Percentiles rank a stretch among this genome's conserved stretches.
phyloP scores from a whole-genome alignment of 2,329 filamentous ascomycete species.

The Colletotrichum gigasporum region DNA sequence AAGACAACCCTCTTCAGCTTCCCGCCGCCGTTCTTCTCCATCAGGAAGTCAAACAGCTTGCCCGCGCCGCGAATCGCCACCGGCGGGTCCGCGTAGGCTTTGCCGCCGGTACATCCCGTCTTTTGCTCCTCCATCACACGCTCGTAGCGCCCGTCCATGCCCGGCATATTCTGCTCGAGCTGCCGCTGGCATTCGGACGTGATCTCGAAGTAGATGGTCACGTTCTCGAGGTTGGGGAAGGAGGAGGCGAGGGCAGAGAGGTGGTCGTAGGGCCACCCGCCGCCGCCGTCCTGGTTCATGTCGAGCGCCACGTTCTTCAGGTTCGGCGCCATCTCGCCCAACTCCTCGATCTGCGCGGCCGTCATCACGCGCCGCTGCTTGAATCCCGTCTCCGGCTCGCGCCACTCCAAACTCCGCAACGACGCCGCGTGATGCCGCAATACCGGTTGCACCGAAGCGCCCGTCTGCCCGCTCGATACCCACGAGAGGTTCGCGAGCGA shows the following conservation, averaged over 20 bases:
- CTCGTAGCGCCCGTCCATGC: neutral
- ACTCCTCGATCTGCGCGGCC: neutral
- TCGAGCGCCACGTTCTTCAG: conserved; percentile 6
- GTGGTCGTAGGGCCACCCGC: conserved; percentile 7
- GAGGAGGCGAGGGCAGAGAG: conserved; percentile 7
- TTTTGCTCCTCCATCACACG: neutral
- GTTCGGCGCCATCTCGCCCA: conserved; percentile 4
- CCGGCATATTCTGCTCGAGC: neutral
- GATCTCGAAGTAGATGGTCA: conserved; percentile 17
- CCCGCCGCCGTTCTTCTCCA: neutral
- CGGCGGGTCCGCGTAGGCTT: neutral
- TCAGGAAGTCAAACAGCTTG: neutral
- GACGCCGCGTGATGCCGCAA: conserved; percentile 12
- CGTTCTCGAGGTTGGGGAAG: conserved; percentile 8
- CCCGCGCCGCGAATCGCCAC: neutral
- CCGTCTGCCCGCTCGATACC: neutral
- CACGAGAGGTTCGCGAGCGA: conserved; percentile 16
- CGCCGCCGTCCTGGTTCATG: conserved; percentile 14
- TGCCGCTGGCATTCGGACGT: conserved; percentile 15
- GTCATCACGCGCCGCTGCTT: neutral
- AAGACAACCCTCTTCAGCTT: neutral
- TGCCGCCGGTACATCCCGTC: neutral
- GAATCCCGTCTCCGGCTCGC: neutral
- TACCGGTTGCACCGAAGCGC: neutral
- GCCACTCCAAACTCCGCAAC: conserved; percentile 13